Conservation (phyloP, 805 yeast genomes). For the Candida vaughaniae region DNA sequence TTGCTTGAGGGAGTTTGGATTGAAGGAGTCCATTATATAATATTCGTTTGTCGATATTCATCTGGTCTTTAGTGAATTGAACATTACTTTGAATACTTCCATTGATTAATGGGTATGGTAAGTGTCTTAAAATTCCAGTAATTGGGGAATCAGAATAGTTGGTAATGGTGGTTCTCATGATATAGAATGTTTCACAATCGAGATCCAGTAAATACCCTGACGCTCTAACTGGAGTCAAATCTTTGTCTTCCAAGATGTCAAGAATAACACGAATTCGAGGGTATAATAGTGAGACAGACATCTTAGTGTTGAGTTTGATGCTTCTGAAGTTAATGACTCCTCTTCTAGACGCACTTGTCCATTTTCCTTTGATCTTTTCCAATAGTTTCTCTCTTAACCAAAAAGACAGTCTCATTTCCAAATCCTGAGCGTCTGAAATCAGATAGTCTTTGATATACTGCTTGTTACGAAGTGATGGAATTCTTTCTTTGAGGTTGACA, state of each 20-base stretch:
- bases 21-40: slow-evolving; percentile 75
- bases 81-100: slow-evolving; percentile 3
- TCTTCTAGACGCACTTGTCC: slow-evolving; percentile 46
- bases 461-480: slow-evolving; percentile 69
- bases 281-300: slow-evolving; percentile 55
- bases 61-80: slow-evolving; percentile 6
- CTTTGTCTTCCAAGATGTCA: slow-evolving; percentile 17
- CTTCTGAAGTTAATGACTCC: slow-evolving; percentile 71
- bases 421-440: slow-evolving; percentile 55
- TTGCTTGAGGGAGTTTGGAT: slow-evolving; percentile 40
- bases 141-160: slow-evolving; percentile 46
- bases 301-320: slow-evolving; percentile 57
- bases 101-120: slow-evolving; percentile 41
- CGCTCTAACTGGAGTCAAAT: slow-evolving; percentile 11
- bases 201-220: slow-evolving; percentile 32
- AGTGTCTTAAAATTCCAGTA: slow-evolving; percentile 59
- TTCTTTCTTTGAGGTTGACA: slow-evolving; percentile 45
- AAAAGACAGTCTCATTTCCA: slow-evolving; percentile 59
- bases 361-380: slow-evolving; percentile 57
- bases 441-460: slow-evolving; percentile 66
- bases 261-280: slow-evolving; percentile 48
- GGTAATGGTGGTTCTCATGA: slow-evolving; percentile 46
- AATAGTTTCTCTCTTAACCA: slow-evolving; percentile 79
- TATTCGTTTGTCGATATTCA: slow-evolving; percentile 52
- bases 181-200: slow-evolving; percentile 49